Base-by-base conservation (phyloP, 2,329 filamentous ascomycete species). In the Cercospora sp. region DNA sequence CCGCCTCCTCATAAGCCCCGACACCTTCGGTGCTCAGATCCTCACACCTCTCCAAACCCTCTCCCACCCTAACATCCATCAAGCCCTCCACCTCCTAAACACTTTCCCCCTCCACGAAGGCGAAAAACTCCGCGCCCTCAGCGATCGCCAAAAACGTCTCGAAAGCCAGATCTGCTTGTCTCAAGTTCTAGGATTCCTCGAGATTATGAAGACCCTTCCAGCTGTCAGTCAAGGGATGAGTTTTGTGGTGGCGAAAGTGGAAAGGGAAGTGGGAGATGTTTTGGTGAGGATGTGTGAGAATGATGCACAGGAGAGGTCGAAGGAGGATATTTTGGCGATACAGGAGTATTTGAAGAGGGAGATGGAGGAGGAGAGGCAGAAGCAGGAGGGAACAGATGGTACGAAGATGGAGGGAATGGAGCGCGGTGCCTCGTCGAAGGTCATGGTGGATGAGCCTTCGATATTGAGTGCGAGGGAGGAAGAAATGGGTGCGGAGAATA, bases 201-300 rank as follows among this genome's bases (percentile, higher is more conserved):
- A 53, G 5, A 30, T 53, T 0, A 13, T 53, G 13, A 23, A 16
- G 7, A 53, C 28, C 13, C 48, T 53, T 2, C 20, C 20, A 6
- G 2, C 48, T 6, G 4, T 16, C 5, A 53, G 20, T 28, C 8
- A 12, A 16, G 48, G 26, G 23, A 53, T 16, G 48, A 28, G 1
- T 3, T 28, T 28, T 12, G 48, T 53, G 48, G 48, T 53, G 23
- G 20, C 48, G 23, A 28, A 62, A 16, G 20, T 42, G 1, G 36
- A 62, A 26, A 45, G 13, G 7, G 36, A 28, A 13, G 36, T 62
- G 20, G 16, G 30, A 18, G 39, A 51, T 7, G 10, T 62, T 23
- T 28, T 48, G 20, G 23, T 13, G 20, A 51, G 60, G 26, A 62
- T 62, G 60, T 62, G 39, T 30, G 60, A 62, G 60, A 23, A 51